Percentiles rank a stretch among this genome's conserved stretches.
These are phyloP conservation scores for Blastobotrys buckinghamii DNA, from an alignment of 1,139 yeast species.

Conservation along the genomic window DNA sequence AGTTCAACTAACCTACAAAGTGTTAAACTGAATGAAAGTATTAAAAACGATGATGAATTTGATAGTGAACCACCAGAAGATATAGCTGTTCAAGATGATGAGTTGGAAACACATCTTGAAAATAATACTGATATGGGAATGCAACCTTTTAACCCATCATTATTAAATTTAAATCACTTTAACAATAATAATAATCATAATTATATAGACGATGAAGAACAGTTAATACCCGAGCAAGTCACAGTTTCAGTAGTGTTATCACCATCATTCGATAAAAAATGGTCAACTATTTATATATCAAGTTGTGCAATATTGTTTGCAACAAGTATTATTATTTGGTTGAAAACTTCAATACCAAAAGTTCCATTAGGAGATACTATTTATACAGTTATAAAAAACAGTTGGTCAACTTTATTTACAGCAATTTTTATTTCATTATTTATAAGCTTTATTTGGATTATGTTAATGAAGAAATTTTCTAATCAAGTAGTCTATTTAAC, in stretches of 20 bases:
- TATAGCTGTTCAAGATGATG: constrained; percentile 19
- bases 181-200: constrained; percentile 15
- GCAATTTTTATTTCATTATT: constrained; percentile 30
- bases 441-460: constrained; percentile 34
- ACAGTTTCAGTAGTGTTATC: constrained; percentile 11
- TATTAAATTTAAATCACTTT: constrained; percentile 17
- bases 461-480: constrained; percentile 29
- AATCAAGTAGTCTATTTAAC: constrained; percentile 32
- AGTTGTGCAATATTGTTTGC: constrained; percentile 31
- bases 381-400: constrained; percentile 29
- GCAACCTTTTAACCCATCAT: constrained; percentile 21
- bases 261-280: constrained; percentile 25
- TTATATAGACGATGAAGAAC: constrained; percentile 10
- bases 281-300: constrained; percentile 30
- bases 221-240: constrained; percentile 17
- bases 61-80: constrained; percentile 27
- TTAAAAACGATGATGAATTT: constrained; percentile 6
- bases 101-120: neutral
- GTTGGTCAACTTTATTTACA: constrained; percentile 26
- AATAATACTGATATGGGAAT: constrained; percentile 15
- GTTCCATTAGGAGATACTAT: constrained; percentile 33
- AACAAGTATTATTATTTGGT: constrained; percentile 33
- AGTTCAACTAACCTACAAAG: neutral
- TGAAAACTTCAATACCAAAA: constrained; percentile 28
- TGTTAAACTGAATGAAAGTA: neutral